Evolutionary conservation across 225 moss, liverwort and hornwort species (phyloP), one percentile per base, ranked within the genome.

Genomic region (Pseudisothecium myosuroides): DNA sequence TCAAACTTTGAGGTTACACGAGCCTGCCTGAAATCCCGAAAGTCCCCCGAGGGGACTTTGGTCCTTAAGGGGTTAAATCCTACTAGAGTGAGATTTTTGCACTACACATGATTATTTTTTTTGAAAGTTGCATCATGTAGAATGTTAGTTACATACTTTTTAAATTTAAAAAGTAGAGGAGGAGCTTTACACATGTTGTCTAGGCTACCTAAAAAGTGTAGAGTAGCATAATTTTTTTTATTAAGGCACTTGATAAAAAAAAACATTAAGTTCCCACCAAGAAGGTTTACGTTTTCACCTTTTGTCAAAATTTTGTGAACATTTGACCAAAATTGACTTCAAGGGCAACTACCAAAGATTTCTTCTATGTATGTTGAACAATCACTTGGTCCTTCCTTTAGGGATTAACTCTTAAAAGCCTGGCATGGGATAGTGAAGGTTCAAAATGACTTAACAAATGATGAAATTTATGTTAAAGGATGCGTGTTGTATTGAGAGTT

Each of bases 191-290:
- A 27, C 10, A n/a, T 22, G 12, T 0, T n/a, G 1, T n/a, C 2
- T 2, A 13, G 0, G 13, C 12, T 68, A 4, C 7, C 22, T 4
- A 20, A 68, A 22, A 67, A 13, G 1, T 41, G 14, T 1, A 41
- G 1, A 26, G 8, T 1, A 41, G 2, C 20, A 13, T 4, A 12
- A 7, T 2, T 29, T 17, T 29, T 17, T 47, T 74, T 6, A 47
- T 47, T 11, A 17, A 4, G 10, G 7, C 6, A 28, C 10, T 0
- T 0, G 0, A 45, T 31, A 1, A 16, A 7, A 6, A 17, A 4
- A 43, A 45, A 11, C 7, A 47, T 28, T 2, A 26, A 18, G 2
- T 43, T 74, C 2, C 2, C 4, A 29, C 5, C 2, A 10, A 47
- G 17, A 11, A 73, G 10, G 7, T 17, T 18, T 0, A 29, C 47